phyloP scores from a whole-genome alignment of 371 early-diverging fungal species.

The Amoeboaphelidium protococcarum region DNA sequence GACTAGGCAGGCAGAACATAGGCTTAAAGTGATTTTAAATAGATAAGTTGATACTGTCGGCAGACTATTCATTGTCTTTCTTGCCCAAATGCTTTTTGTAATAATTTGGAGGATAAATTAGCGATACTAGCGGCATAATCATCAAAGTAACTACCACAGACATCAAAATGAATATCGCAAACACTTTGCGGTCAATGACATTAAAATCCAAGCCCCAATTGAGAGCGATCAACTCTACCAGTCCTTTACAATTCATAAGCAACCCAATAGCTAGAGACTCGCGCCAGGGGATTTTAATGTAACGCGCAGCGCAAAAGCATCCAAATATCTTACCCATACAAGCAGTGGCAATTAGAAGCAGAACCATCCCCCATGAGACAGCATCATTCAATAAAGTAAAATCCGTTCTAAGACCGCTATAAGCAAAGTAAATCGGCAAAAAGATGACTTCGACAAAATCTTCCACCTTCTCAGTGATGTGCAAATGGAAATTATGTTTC shows the following conservation, averaged over 20 bases:
- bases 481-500: conserved; percentile 54
- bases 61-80: too few relatives aligned
- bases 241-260: conserved; percentile 79
- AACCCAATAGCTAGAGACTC: conserved; percentile 66
- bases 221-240: conserved; percentile 76
- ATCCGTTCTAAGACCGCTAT: conserved; percentile 69
- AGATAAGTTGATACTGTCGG: too few relatives aligned
- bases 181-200: conserved; percentile 44
- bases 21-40: too few relatives aligned
- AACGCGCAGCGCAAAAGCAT: conserved; percentile 39
- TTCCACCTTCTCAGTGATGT: conserved; percentile 69
- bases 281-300: conserved; percentile 36
- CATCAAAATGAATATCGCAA: conserved; percentile 73
- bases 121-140: conserved; percentile 31
- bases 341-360: conserved; percentile 42
- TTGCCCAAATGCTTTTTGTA: too few relatives aligned
- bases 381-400: conserved; percentile 40
- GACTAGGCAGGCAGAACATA: too few relatives aligned
- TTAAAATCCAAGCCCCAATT: conserved; percentile 66
- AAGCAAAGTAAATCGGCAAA: conserved; percentile 67
- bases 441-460: conserved; percentile 63
- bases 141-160: conserved; percentile 51
- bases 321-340: conserved; percentile 67
- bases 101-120: conserved; percentile 26
- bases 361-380: conserved; percentile 40